Conservation (phyloP, 2,329 filamentous ascomycete genomes). For the Stemphylium vesicarium region DNA sequence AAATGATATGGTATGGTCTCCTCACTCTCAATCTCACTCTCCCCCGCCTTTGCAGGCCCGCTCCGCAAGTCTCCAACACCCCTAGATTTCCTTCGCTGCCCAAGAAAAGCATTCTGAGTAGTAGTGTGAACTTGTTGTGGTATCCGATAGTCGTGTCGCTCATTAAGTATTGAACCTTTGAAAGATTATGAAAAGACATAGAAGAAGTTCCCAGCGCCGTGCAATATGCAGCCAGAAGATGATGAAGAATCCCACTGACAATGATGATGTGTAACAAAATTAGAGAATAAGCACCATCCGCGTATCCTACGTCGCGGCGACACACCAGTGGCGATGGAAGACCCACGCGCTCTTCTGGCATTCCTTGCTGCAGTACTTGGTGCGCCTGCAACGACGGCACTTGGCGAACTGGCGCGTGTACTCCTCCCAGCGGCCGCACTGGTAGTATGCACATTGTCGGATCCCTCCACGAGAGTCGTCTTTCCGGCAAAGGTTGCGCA, state of each 20-base stretch:
- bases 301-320: constrained; percentile 65
- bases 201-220: constrained; percentile 43
- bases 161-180: constrained; percentile 47
- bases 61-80: constrained; percentile 24
- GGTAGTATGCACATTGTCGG: constrained; percentile 95
- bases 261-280: constrained; percentile 34
- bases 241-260: constrained; percentile 33
- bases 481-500: constrained; percentile 98
- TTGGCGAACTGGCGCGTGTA: constrained; percentile 97
- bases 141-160: constrained; percentile 49
- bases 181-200: constrained; percentile 31
- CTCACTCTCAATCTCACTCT: background rate
- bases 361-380: constrained; percentile 99
- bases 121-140: constrained; percentile 26
- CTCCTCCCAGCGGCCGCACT: constrained; percentile 98
- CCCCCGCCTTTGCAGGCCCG: constrained; percentile 4
- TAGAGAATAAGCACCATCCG: constrained; percentile 26
- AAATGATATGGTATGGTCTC: constrained; percentile 42
- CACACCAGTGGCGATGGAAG: constrained; percentile 97
- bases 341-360: constrained; percentile 99
- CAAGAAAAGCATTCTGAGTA: constrained; percentile 40
- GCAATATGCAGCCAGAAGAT: constrained; percentile 51
- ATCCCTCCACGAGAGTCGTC: constrained; percentile 95
- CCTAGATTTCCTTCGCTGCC: constrained; percentile 27
- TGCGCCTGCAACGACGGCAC: constrained; percentile 91